A percentile compares a stretch with the other conserved stretches of the same genome.
Conservation (phyloP, 129 eudicot species). For the Tagetes erecta region DNA sequence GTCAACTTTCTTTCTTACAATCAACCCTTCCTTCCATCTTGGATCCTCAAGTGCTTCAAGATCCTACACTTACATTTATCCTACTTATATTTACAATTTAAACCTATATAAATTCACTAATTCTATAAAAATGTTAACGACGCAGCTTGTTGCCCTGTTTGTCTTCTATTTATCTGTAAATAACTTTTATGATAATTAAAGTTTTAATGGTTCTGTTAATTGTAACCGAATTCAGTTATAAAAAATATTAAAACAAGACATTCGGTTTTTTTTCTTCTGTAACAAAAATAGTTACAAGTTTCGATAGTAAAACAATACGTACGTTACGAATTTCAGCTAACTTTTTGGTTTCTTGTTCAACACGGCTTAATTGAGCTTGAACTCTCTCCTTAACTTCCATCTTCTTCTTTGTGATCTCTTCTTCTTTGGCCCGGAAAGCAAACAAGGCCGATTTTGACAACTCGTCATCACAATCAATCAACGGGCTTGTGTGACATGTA, state of each 20-base stretch:
- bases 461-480: conserved; percentile 62
- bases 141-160: too few relatives aligned
- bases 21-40: conserved; percentile 64
- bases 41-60: conserved; percentile 78
- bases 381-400: conserved; percentile 66
- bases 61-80: conserved; percentile 34
- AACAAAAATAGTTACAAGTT: not conserved
- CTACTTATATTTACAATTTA: too few relatives aligned
- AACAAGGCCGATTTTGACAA: conserved; percentile 63
- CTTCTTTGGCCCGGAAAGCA: conserved; percentile 78
- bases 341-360: conserved; percentile 73
- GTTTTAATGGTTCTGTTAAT: too few relatives aligned
- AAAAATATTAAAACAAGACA: not conserved
- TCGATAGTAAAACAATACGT: conserved; percentile 16
- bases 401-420: conserved; percentile 84
- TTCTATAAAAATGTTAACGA: too few relatives aligned
- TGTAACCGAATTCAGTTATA: not conserved
- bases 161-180: too few relatives aligned
- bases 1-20: conserved; percentile 66
- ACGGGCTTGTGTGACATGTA: conserved; percentile 42
- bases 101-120: too few relatives aligned
- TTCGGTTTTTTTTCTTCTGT: too few relatives aligned
- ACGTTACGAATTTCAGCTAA: conserved; percentile 71
- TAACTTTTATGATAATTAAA: too few relatives aligned
- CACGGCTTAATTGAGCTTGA: conserved; percentile 78